phyloP scores from a whole-genome alignment of 805 yeast species.

The Yamadazyma endophytica region DNA sequence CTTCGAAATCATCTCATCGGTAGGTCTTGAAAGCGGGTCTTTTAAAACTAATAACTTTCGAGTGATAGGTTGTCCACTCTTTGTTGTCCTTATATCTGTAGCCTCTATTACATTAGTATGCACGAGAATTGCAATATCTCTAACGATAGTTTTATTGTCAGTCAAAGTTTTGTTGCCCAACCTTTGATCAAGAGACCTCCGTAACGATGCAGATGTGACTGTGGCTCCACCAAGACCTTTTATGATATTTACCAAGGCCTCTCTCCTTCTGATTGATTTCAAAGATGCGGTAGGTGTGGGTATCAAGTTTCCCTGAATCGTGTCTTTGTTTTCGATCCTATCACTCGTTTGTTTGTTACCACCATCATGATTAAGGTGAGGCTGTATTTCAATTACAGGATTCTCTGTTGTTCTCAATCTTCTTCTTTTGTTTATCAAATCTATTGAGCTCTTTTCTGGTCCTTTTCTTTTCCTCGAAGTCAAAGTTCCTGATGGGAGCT shows the following conservation, averaged over 20 bases:
- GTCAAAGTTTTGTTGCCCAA: constrained; percentile 26
- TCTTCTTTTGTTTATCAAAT: no score
- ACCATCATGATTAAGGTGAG: no score
- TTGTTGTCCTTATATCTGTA: constrained; percentile 18
- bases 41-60: constrained; percentile 29
- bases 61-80: constrained; percentile 23
- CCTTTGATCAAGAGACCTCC: constrained; percentile 26
- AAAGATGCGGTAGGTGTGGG: constrained; percentile 7
- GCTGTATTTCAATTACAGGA: no score
- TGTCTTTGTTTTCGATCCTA: no score
- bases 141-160: constrained; percentile 35
- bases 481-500: constrained; percentile 20
- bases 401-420: no score
- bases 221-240: constrained; percentile 36
- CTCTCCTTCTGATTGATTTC: constrained; percentile 27
- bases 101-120: constrained; percentile 17
- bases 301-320: no score
- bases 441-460: no score
- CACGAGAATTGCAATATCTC: constrained; percentile 32
- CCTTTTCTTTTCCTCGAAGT: constrained; percentile 14
- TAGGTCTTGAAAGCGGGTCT: constrained; percentile 23
- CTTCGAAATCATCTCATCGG: constrained; percentile 23
- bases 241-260: constrained; percentile 24
- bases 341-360: no score
- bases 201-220: constrained; percentile 28